Evolutionary conservation across 306 rosid species (phyloP).

Genomic region (Calophaca sinica): DNA sequence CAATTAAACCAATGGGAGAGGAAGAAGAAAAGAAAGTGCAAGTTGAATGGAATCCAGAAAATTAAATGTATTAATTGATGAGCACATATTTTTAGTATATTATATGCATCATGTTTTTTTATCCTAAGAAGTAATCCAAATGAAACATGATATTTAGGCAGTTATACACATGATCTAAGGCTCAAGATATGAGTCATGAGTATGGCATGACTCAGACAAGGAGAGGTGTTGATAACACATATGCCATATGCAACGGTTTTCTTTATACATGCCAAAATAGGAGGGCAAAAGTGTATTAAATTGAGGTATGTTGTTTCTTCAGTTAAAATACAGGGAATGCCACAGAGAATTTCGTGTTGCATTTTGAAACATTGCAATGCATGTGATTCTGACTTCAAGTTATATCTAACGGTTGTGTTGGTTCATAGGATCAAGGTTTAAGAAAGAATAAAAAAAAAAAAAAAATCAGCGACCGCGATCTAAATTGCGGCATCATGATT

Average conservation of each 20-base stretch:
- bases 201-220: conserved; percentile 1
- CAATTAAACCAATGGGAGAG: background rate
- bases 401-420: too few relatives aligned
- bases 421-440: too few relatives aligned
- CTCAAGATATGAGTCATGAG: background rate
- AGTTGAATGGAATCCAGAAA: background rate
- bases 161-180: conserved; percentile 24
- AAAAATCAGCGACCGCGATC: too few relatives aligned
- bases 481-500: too few relatives aligned
- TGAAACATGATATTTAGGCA: conserved; percentile 6
- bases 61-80: background rate
- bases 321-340: background rate
- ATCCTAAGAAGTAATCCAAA: background rate
- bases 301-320: conserved; percentile 29
- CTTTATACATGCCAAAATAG: conserved; percentile 3
- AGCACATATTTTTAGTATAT: background rate
- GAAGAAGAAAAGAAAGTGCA: background rate
- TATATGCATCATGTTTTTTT: background rate
- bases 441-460: too few relatives aligned
- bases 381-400: too few relatives aligned
- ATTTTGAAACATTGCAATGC: conserved; percentile 6
- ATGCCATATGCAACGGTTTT: background rate
- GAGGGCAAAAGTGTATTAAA: conserved; percentile 33
- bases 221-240: background rate
- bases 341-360: conserved; percentile 16